Evolutionary conservation across 2,329 filamentous ascomycete genomes (phyloP), one percentile per base, ranked within the genome.

Genomic region (Phyllosticta citriasiana): DNA sequence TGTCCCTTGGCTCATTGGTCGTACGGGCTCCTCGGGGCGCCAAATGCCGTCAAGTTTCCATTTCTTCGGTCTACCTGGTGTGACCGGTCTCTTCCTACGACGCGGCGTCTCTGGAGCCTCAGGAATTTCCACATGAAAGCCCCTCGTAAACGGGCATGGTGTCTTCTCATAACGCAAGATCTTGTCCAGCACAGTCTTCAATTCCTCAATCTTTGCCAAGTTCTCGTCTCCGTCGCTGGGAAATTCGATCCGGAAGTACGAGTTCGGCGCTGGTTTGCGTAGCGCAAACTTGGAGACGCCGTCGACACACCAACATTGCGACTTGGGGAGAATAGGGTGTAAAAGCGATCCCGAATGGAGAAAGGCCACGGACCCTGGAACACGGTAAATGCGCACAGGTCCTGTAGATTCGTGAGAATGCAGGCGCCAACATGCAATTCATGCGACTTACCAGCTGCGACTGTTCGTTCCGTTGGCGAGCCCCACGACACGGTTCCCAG

Each of bases 231-330:
- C 83, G 40, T 79, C 79, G 16, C 84, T 81, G 0, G 91, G 89
- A 5, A 97, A 76, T 70, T 97, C 92, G 68, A 97, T 94, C 65
- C 92, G 86, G 82, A 94, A 96, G 73, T 94, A 97, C 53, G 88
- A 87, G 30, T 92, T 87, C 53, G 87, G 84, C 24, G 91, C 82
- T 52, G 61, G 57, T 65, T 95, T 90, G 65, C 92, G 88, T 63
- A 97, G 77, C n/a, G 96, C 88, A 67, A 96, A 96, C 67, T 87
- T 91, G 51, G 88, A 88, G 61, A 86, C 82, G 62, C 90, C 88
- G 72, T 95, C 89, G 33, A 97, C 88, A 72, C 89, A 95, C 92
- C 92, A 97, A 71, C 89, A 95, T 74, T 96, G 91, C 62, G 91
- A 95, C 72, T 90, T 90, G 25, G 89, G 90, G 58, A 97, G 77